Evolutionary conservation across 768 basidiomycete genomes (phyloP), one percentile per base, ranked within the genome.

Genomic region (Rhodosporidiobolus sp.): DNA sequence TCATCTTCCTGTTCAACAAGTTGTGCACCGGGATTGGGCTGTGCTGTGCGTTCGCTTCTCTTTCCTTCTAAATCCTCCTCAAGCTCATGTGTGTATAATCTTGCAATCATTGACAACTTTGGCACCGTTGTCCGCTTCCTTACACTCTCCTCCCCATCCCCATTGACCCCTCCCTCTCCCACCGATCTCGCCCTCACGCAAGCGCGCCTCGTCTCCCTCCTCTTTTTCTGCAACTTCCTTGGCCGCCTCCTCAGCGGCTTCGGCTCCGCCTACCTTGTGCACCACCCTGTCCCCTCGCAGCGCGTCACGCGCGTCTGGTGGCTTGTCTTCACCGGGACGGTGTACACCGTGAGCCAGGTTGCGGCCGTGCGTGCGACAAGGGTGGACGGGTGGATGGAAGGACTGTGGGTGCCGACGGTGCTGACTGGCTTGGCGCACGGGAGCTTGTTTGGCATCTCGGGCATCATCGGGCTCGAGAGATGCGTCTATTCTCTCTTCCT

Each of bases 81-180:
- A n/a, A n/a, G n/a, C 19, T n/a, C n/a, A n/a, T n/a, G n/a, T n/a
- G n/a, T n/a, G n/a, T n/a, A n/a, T n/a, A n/a, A n/a, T n/a, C n/a
- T n/a, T n/a, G 12, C 45, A 67, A 59, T 48, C 65, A 76, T 73
- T 65, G 73, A 73, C 69, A 76, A 73, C 59, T 43, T 76, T 52
- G 75, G 75, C 32, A 70, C 63, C 32, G 55, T 75, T 30, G 58
- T 67, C 45, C 67, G 63, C 46, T 65, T 70, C 17, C 58, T 73
- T 58, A 50, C 70, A 4, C 50, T 46, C 22, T 11, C 63, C 45
- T 43, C 50, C n/a, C 7, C 43, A 3, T 43, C 71, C 17, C 12
- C 19, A 16, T 11, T 35, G n/a, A 11, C 28, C 17, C 50, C 54
- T 28, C 63, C 52, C 7, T 62, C 67, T 1, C 38, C 46, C 7